Evolutionary conservation across 306 rosid species (phyloP), one percentile per base, ranked within the genome.

Genomic region (Castanea sativa): DNA sequence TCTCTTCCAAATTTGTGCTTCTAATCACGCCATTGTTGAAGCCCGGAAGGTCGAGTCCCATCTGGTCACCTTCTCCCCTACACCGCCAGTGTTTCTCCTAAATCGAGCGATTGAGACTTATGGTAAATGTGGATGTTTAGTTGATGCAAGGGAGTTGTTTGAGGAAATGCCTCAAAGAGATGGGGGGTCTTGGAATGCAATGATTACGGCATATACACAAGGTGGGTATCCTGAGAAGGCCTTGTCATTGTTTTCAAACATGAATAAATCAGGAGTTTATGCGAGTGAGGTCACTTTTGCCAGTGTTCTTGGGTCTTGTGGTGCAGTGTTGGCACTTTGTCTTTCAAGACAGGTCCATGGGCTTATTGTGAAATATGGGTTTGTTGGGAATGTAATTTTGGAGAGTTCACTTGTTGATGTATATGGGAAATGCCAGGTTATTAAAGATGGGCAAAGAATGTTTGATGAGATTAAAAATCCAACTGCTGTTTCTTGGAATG

Each of bases 401-500:
- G 90, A 76, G 83, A 89, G 93, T 78, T 88, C 97, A 3, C 89
- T 90, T 69, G 93, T 92, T 67, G 95, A 92, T 81, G 82, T 87
- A 29, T 89, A 92, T 69, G 97, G 82, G 5, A 92, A 86, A 75
- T 92, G 95, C 6, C 63, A 74, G 82, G 63, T 76, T 67, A 90
- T 92, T 74, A 23, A 20, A 38, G 91, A 87, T 77, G 87, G 92
- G 3, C 89, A 88, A 23, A 85, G 49, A 73, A 86, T 86, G 87
- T 92, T 92, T 82, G 53, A 80, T 77, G 97, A 89, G 80, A 90
- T 87, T 14, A 77, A 76, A 1, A 73, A 56, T 60, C 92, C 87
- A 4, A 92, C 85, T 92, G 91, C 79, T 25, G 88, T 92, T 75
- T 85, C 93, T 27, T 92, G 93, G 95, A 92, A 92, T 89, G 89